Percentiles rank a stretch among this genome's conserved stretches.
phyloP scores from a whole-genome alignment of 2,329 filamentous ascomycete species.

The Fusarium buharicum region DNA sequence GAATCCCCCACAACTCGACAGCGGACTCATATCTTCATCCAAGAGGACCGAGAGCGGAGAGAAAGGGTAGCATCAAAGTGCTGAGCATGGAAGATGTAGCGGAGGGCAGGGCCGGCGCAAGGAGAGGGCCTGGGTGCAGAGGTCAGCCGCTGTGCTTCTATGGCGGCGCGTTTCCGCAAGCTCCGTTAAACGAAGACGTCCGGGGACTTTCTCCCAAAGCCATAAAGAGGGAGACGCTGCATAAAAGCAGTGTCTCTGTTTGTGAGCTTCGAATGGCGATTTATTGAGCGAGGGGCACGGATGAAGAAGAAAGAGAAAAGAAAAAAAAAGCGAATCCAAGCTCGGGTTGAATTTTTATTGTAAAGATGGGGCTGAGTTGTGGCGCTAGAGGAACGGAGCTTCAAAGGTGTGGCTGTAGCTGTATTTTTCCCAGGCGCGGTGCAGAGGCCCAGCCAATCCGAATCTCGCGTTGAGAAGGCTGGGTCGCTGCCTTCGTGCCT shows the following conservation, averaged over 20 bases:
- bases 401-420: slow-evolving; percentile 28
- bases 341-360: slow-evolving; percentile 44
- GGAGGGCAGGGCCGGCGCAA: slow-evolving; percentile 55
- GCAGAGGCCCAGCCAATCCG: slow-evolving; percentile 40
- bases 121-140: slow-evolving; percentile 68
- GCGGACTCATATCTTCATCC: slow-evolving; percentile 93
- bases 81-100: slow-evolving; percentile 54
- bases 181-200: slow-evolving; percentile 69
- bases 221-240: slow-evolving; percentile 48
- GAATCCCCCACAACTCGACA: slow-evolving; percentile 43
- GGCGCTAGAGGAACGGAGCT: slow-evolving; percentile 31
- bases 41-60: slow-evolving; percentile 60
- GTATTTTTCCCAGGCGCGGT: slow-evolving; percentile 35
- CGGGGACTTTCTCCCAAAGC: slow-evolving; percentile 99
- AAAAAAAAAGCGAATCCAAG: slow-evolving; percentile 12
- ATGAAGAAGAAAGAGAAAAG: slow-evolving; percentile 50
- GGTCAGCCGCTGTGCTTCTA: slow-evolving; percentile 97
- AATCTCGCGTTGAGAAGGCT: slow-evolving; percentile 43
- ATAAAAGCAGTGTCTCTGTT: slow-evolving; percentile 69
- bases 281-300: slow-evolving; percentile 93
- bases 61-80: slow-evolving; percentile 38
- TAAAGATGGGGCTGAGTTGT: slow-evolving; percentile 32
- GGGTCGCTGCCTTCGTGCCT: slow-evolving; percentile 47
- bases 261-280: slow-evolving; percentile 99
- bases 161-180: slow-evolving; percentile 99